Conservation (phyloP, 768 basidiomycete species). For the Termitomyces sp. region DNA sequence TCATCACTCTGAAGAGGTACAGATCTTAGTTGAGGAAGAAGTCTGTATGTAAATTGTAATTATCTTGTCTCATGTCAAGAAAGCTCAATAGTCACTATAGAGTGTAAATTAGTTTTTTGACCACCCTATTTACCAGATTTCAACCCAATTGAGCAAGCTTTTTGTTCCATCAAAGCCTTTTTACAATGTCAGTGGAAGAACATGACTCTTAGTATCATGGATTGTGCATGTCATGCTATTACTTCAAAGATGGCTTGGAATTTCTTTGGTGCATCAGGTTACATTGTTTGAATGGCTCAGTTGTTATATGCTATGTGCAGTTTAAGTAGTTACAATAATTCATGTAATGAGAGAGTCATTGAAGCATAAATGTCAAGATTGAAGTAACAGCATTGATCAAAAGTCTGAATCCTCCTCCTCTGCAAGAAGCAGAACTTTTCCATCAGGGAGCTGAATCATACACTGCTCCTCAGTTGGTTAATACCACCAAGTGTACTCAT, state of each 20-base stretch:
- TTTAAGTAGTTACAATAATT: no score
- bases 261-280: constrained; percentile 1
- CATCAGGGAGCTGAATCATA: no score
- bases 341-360: no score
- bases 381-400: no score
- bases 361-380: no score
- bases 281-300: neutral
- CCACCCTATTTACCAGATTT: neutral
- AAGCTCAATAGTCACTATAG: neutral
- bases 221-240: neutral
- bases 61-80: neutral
- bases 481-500: no score
- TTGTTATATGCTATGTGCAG: no score
- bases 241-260: neutral
- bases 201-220: neutral
- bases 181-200: neutral
- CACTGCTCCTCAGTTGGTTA: no score
- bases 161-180: neutral
- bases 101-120: neutral
- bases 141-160: neutral
- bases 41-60: neutral
- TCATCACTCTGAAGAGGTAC: neutral
- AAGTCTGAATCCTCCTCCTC: no score
- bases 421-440: no score
- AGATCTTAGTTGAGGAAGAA: no score